Conservation (phyloP, 2,329 filamentous ascomycete species). For the Penicillium hordei region DNA sequence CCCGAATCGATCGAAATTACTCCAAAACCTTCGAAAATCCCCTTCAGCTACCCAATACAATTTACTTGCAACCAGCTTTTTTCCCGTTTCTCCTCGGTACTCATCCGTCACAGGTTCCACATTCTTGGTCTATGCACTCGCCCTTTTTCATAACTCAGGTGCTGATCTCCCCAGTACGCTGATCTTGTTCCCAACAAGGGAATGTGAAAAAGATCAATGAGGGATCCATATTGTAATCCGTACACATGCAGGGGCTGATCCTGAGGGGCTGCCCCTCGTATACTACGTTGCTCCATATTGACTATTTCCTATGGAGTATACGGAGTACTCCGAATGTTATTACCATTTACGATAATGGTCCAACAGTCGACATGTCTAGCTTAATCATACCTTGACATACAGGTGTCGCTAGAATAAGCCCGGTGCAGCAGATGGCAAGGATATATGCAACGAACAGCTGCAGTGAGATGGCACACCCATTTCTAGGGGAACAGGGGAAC, state of each 20-base stretch:
- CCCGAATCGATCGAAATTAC: conserved; percentile 1
- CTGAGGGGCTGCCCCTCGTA: conserved; percentile 11
- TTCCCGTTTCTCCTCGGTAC: conserved; percentile 5
- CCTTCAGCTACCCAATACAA: neutral
- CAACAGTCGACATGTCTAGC: neutral
- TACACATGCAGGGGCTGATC: conserved; percentile 22
- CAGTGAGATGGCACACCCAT: conserved; percentile 24
- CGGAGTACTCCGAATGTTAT: neutral
- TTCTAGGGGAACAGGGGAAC: neutral
- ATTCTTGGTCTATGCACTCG: conserved; percentile 1
- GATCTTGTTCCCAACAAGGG: conserved; percentile 5
- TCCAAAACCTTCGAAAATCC: conserved; percentile 1
- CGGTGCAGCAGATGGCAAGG: conserved; percentile 16
- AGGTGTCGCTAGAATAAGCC: conserved; percentile 8
- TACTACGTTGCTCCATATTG: neutral
- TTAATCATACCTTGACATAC: neutral
- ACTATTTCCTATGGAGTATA: neutral
- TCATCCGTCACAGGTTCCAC: conserved; percentile 6
- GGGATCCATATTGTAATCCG: neutral
- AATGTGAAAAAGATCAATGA: conserved; percentile 6
- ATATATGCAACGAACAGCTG: conserved; percentile 17
- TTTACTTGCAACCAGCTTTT: neutral
- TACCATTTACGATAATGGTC: neutral
- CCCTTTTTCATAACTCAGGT: neutral
- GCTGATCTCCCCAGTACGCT: conserved; percentile 6